Conservation (phyloP, 1,284 basidiomycete genomes). For the Ceratobasidium sp. region DNA sequence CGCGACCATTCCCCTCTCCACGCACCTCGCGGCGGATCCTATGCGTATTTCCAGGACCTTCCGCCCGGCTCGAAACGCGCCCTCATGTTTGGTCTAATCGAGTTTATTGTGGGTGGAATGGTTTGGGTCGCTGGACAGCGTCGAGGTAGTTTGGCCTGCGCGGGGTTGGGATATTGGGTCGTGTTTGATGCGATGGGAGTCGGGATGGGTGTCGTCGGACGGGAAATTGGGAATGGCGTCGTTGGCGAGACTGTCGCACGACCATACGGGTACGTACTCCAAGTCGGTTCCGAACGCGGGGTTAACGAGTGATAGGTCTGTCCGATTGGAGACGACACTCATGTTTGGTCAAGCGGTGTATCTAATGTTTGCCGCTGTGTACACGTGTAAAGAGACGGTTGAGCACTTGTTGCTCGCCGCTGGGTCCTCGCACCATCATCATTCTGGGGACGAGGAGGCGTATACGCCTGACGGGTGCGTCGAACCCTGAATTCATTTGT, state of each 20-base stretch:
- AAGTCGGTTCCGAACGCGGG: not conserved
- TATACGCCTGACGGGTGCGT: conserved; percentile 35
- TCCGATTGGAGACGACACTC: conserved; percentile 73
- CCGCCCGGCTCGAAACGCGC: conserved; percentile 51
- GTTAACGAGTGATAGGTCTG: not conserved
- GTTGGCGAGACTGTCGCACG: conserved; percentile 46
- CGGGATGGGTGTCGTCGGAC: conserved; percentile 61
- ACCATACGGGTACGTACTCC: conserved; percentile 76
- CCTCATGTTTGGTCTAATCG: conserved; percentile 51
- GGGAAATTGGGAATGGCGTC: conserved; percentile 48
- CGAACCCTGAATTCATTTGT: not conserved
- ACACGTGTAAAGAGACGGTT: conserved; percentile 92
- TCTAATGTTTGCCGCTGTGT: conserved; percentile 87
- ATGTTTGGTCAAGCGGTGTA: conserved; percentile 90
- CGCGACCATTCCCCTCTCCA: conserved; percentile 37
- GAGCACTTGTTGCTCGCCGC: conserved; percentile 75
- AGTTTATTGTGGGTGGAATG: conserved; percentile 57
- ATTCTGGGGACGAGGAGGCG: conserved; percentile 59
- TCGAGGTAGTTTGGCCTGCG: conserved; percentile 83
- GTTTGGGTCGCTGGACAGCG: conserved; percentile 94
- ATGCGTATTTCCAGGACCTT: conserved; percentile 46
- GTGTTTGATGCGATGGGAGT: conserved; percentile 93
- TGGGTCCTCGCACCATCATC: conserved; percentile 50
- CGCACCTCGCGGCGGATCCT: conserved; percentile 43
- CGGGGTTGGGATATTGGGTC: conserved; percentile 93